Conservation (phyloP, 768 basidiomycete genomes). For the Fomitopsis pulvina region DNA sequence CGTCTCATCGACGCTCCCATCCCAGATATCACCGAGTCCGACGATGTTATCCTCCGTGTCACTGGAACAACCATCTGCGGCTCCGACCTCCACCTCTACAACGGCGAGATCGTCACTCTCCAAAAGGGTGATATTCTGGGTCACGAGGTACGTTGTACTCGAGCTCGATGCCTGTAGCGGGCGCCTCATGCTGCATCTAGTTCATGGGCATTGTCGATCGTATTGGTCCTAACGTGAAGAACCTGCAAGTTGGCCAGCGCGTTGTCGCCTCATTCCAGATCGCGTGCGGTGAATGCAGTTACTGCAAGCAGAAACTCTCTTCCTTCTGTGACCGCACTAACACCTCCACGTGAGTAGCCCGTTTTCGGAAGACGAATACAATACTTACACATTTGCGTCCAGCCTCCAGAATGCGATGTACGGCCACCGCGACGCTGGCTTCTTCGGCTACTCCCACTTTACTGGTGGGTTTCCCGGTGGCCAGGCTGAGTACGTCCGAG, state of each 20-base stretch:
- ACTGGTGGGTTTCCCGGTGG: slow-evolving; percentile 71
- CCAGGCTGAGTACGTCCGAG: slow-evolving; percentile 69
- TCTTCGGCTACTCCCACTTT: slow-evolving; percentile 69
- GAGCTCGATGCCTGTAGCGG: too few relatives aligned
- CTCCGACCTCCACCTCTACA: slow-evolving; percentile 57
- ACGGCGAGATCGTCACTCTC: slow-evolving; percentile 62
- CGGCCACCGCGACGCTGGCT: slow-evolving; percentile 61
- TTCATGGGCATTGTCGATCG: slow-evolving; percentile 67
- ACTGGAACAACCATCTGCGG: slow-evolving; percentile 60
- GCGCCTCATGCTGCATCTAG: slow-evolving; percentile 25
- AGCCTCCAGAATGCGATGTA: slow-evolving; percentile 52
- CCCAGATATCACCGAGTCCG: slow-evolving; percentile 60
- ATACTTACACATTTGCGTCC: not conserved
- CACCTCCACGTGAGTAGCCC: slow-evolving; percentile 42
- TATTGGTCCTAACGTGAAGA: slow-evolving; percentile 57
- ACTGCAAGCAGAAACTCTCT: slow-evolving; percentile 67
- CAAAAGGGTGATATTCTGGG: slow-evolving; percentile 73
- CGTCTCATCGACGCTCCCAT: slow-evolving; percentile 40
- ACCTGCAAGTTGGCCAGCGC: slow-evolving; percentile 55
- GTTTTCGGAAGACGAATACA: not conserved
- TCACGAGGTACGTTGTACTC: slow-evolving; percentile 42
- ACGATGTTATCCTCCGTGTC: slow-evolving; percentile 69
- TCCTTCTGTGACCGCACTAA: slow-evolving; percentile 74
- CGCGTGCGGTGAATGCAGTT: slow-evolving; percentile 65
- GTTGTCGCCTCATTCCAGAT: slow-evolving; percentile 80